phyloP scores from a whole-genome alignment of 2,329 filamentous ascomycete species.

The Zymoseptoria ardabiliae region DNA sequence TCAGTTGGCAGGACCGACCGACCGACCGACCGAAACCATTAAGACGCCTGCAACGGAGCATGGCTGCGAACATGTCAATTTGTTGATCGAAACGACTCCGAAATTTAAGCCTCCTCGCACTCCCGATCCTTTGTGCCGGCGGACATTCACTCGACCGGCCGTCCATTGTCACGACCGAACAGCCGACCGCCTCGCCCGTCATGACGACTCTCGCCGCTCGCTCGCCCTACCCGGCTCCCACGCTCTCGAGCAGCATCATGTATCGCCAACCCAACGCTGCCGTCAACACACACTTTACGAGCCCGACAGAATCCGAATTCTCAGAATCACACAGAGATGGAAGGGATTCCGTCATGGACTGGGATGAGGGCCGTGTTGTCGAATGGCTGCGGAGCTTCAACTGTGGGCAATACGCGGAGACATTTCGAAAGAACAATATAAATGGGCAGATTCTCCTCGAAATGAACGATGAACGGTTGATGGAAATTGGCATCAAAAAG shows the following conservation, averaged over 20 bases:
- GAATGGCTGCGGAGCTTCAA: slow-evolving; percentile 88
- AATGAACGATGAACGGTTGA: slow-evolving; percentile 91
- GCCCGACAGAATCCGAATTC: slow-evolving; percentile 88
- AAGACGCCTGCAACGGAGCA: background rate
- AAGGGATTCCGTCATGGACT: slow-evolving; percentile 44
- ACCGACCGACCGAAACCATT: background rate
- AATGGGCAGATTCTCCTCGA: slow-evolving; percentile 95
- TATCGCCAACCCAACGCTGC: slow-evolving; percentile 8
- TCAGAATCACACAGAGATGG: slow-evolving; percentile 62
- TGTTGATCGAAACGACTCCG: background rate
- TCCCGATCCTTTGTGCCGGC: background rate
- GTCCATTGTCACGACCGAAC: slow-evolving; percentile 3
- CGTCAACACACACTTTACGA: slow-evolving; percentile 49
- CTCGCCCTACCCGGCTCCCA: slow-evolving; percentile 56
- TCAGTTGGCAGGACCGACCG: background rate
- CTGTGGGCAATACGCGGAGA: slow-evolving; percentile 84
- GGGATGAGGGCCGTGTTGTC: slow-evolving; percentile 86
- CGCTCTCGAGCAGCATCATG: slow-evolving; percentile 20
- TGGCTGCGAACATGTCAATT: background rate
- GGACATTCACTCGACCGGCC: background rate
- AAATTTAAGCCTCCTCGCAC: background rate
- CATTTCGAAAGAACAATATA: slow-evolving; percentile 89
- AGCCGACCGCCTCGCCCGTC: background rate
- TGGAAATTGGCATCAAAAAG: slow-evolving; percentile 98
- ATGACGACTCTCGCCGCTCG: slow-evolving; percentile 80